Percentiles rank a stretch among this genome's conserved stretches.
Evolutionary conservation across 805 yeast genomes (phyloP).

Genomic region (Spathaspora passalidarum): DNA sequence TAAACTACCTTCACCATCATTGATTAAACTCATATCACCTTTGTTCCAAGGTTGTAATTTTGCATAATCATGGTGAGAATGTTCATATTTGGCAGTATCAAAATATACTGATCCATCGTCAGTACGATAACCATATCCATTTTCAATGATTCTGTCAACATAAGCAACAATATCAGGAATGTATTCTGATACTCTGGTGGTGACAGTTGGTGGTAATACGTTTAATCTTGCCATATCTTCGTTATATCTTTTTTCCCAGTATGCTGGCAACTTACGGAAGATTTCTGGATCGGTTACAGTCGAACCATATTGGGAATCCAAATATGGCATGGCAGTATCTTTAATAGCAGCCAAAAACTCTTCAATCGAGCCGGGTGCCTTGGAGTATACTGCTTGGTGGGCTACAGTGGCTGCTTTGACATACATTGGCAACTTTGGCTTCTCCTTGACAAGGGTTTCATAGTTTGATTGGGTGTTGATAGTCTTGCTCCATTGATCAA

Average conservation of each 20-base stretch:
- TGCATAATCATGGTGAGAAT: slow-evolving; percentile 78
- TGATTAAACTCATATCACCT: slow-evolving; percentile 78
- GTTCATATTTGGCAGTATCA: slow-evolving; percentile 81
- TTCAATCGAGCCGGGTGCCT: slow-evolving; percentile 20
- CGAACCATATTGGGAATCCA: slow-evolving; percentile 73
- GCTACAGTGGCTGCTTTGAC: slow-evolving; percentile 60
- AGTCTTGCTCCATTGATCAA: slow-evolving; percentile 48
- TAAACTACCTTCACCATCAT: slow-evolving; percentile 94
- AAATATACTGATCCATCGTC: slow-evolving; percentile 94
- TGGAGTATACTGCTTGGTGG: slow-evolving; percentile 37
- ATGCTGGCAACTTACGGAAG: slow-evolving; percentile 78
- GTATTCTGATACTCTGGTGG: slow-evolving; percentile 94
- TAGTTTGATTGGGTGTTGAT: slow-evolving; percentile 36
- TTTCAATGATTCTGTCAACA: slow-evolving; percentile 68
- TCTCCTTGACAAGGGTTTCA: slow-evolving; percentile 45
- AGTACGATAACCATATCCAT: slow-evolving; percentile 83
- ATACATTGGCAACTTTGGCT: slow-evolving; percentile 90
- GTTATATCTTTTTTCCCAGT: slow-evolving; percentile 84
- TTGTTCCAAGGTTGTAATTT: slow-evolving; percentile 98
- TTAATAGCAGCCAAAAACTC: slow-evolving; percentile 53
- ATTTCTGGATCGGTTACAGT: slow-evolving; percentile 80
- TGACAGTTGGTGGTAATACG: slow-evolving; percentile 78
- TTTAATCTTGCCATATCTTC: slow-evolving; percentile 82
- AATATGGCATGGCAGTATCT: slow-evolving; percentile 68
- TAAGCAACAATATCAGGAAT: slow-evolving; percentile 86